A percentile compares a stretch with the other conserved stretches of the same genome.
phyloP scores from a whole-genome alignment of 2,329 filamentous ascomycete species.

The Lasiodiplodia sp. region DNA sequence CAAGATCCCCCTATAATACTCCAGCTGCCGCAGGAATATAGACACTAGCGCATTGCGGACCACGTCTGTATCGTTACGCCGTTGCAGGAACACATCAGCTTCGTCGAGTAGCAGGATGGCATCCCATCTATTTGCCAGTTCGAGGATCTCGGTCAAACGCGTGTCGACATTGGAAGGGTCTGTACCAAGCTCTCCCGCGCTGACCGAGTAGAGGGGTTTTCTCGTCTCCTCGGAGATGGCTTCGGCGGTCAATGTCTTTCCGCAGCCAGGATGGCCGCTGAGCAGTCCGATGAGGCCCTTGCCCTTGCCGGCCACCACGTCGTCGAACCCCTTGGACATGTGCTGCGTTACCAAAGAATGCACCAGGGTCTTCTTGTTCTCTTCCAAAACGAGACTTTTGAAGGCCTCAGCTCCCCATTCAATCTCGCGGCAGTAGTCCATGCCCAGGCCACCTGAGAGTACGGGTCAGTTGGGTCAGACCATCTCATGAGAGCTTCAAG shows the following conservation, averaged over 20 bases:
- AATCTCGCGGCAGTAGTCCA: constrained; percentile 40
- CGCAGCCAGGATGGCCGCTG: constrained; percentile 58
- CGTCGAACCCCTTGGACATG: constrained; percentile 53
- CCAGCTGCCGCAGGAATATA: constrained; percentile 39
- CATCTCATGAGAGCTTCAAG: not conserved
- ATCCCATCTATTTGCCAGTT: constrained; percentile 4
- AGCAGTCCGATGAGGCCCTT: constrained; percentile 58
- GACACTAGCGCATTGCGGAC: constrained; percentile 50
- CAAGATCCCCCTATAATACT: constrained; percentile 48
- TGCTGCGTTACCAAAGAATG: constrained; percentile 54
- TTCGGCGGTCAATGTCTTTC: constrained; percentile 52
- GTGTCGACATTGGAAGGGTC: not conserved
- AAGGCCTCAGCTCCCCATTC: constrained; percentile 56
- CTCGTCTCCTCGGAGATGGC: constrained; percentile 49
- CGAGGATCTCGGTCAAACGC: not conserved
- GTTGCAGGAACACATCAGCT: constrained; percentile 64
- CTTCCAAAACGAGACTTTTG: constrained; percentile 54
- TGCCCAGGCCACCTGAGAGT: constrained; percentile 8
- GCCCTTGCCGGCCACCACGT: constrained; percentile 60
- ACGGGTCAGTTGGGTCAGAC: not conserved
- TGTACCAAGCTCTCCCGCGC: constrained; percentile 38
- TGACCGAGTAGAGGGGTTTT: constrained; percentile 31
- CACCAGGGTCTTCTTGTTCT: constrained; percentile 57
- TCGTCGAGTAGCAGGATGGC: constrained; percentile 44
- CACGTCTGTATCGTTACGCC: constrained; percentile 49